Evolutionary conservation across 306 rosid genomes (phyloP), one percentile per base, ranked within the genome.

Genomic region (Quercus berberidifolia): DNA sequence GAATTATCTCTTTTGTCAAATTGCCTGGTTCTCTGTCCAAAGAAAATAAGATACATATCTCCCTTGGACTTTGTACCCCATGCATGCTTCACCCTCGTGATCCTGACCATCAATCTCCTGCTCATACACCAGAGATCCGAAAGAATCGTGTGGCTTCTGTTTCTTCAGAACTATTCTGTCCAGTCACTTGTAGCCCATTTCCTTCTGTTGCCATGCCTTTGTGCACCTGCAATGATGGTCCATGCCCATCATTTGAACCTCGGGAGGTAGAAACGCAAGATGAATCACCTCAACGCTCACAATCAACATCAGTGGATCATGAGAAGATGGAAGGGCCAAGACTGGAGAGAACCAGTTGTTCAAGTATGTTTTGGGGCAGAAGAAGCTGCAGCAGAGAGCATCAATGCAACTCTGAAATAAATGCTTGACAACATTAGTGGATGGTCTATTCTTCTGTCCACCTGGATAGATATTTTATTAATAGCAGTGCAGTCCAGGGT

Each of bases 351-450:
- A 88, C 90, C 38, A 93, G 87, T 65, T 96, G 99, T 69, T 91
- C 99, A 81, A 85, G 76, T 89, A 89, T 93, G 97, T 91, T 96
- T 74, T 93, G 99, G 98, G 85, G 93, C 75, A 89, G 94, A 85
- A 93, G 99, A 90, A 93, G 97, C 83, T 91, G 97, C 91, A 96
- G 94, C 93, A 80, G 98, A 80, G 98, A 96, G 89, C 85, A 96
- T 82, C 99, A 89, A 65, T 96, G 99, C 92, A 93, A 96, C 79
- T 92, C 98, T 21, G 98, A 96, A 74, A 96, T 96, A 80, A 96
- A 93, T 74, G 90, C 98, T 52, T 91, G 86, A 93, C 73, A 4
- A 18, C 65, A 58, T 60, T 35, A 70, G 43, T 51, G 19, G 23
- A 71, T 55, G 79, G 78, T 54, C 77, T 64, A 25, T 55, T 67